Conservation (phyloP, 2,329 filamentous ascomycete genomes). For the Fusarium bactridioides region DNA sequence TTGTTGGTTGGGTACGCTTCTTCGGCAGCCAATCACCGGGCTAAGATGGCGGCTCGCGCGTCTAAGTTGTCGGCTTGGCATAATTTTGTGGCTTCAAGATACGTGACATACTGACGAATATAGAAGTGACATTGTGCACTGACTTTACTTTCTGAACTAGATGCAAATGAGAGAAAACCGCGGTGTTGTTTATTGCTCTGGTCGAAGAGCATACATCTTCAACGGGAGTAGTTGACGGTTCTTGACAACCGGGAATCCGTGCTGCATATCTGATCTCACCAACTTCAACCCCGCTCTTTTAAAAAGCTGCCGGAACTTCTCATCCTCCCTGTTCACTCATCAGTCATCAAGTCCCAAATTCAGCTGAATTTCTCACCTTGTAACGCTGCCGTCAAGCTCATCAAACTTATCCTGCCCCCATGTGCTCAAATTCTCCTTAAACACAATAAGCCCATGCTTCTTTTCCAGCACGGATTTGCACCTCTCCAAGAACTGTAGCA, state of each 20-base stretch:
- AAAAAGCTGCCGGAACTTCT: constrained; percentile 76
- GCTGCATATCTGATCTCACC: constrained; percentile 75
- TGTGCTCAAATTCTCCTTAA: constrained; percentile 74
- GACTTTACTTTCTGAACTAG: too few species aligned
- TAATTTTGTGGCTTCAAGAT: neutral
- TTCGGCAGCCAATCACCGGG: accelerated
- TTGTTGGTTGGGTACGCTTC: neutral
- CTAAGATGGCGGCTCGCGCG: neutral
- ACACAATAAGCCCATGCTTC: constrained; percentile 44
- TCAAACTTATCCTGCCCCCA: constrained; percentile 74
- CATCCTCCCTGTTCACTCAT: constrained; percentile 57
- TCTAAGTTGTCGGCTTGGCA: neutral
- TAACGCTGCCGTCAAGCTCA: constrained; percentile 78
- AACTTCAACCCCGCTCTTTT: constrained; percentile 72
- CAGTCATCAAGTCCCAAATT: accelerated
- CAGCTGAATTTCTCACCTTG: constrained; percentile 56
- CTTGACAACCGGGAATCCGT: constrained; percentile 69
- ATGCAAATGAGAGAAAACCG: neutral
- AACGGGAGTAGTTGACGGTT: constrained; percentile 68
- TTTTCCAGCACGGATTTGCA: constrained; percentile 57
- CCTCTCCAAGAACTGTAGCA: constrained; percentile 71
- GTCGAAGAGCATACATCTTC: constrained; percentile 78
- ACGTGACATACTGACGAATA: too few species aligned
- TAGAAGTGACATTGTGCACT: too few species aligned
- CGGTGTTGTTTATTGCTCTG: constrained; percentile 35